phyloP scores from a whole-genome alignment of 768 basidiomycete genomes.

The Termitomyces eurrhizus region DNA sequence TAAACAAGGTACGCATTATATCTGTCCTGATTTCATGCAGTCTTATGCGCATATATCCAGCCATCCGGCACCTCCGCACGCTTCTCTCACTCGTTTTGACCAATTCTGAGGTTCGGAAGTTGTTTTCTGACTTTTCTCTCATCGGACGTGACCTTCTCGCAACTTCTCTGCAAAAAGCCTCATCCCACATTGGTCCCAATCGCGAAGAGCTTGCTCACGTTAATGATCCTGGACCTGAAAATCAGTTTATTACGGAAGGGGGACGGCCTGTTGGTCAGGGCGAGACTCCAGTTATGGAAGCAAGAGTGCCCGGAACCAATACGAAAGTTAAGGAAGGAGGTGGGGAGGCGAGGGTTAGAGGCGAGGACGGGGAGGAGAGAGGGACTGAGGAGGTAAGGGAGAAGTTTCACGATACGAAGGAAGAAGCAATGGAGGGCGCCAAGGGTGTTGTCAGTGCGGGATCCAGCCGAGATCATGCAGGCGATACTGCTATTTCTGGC shows the following conservation, averaged over 20 bases:
- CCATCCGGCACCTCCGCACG: conserved; percentile 83
- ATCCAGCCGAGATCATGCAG: neutral
- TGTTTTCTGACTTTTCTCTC: conserved; percentile 71
- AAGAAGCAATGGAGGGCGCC: conserved; percentile 11
- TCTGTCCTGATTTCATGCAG: neutral
- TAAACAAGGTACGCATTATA: conserved; percentile 46
- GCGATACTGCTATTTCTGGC: neutral
- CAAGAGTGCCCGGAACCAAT: conserved; percentile 28
- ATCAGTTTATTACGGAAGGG: conserved; percentile 58
- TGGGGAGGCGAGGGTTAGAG: conserved; percentile 29
- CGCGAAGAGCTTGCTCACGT: conserved; percentile 58
- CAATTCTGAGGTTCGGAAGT: conserved; percentile 91
- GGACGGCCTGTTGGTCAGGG: conserved; percentile 25
- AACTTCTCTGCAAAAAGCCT: conserved; percentile 65
- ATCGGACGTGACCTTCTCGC: conserved; percentile 85
- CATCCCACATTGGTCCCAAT: conserved; percentile 62
- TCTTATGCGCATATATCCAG: conserved; percentile 29
- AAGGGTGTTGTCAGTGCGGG: neutral
- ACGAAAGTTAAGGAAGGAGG: conserved; percentile 34
- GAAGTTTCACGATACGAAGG: conserved; percentile 14
- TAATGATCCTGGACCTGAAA: conserved; percentile 64
- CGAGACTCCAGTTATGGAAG: conserved; percentile 33
- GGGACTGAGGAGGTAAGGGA: conserved; percentile 24
- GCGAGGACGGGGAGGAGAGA: conserved; percentile 29
- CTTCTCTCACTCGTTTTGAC: conserved; percentile 83